Evolutionary conservation across 257 asterid species (phyloP).

Genomic region (Rauvolfia tetraphylla): DNA sequence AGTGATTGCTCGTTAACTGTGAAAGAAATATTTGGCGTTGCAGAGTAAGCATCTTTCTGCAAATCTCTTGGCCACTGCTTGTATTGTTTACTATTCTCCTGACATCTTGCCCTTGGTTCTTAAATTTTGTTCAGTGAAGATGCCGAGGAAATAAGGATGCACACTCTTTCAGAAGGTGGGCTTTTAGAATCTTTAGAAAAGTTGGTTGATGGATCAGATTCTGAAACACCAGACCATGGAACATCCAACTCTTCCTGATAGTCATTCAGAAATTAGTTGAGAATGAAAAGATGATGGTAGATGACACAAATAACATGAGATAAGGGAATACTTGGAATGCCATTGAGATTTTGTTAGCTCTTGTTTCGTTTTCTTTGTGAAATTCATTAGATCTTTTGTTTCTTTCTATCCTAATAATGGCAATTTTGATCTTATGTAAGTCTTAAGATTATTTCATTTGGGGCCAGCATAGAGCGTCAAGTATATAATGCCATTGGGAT

Average conservation of each 20-base stretch:
- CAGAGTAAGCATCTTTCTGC: constrained; percentile 66
- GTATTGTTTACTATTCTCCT: constrained; percentile 9
- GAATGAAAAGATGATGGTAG: not conserved
- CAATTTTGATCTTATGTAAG: no score
- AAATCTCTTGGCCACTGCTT: not conserved
- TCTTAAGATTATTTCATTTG: no score
- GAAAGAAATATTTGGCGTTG: constrained; percentile 84
- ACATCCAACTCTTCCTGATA: constrained; percentile 21
- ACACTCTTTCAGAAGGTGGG: constrained; percentile 72
- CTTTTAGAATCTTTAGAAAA: constrained; percentile 72
- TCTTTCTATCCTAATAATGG: no score
- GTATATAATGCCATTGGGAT: no score
- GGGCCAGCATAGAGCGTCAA: no score
- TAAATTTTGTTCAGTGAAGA: constrained; percentile 61
- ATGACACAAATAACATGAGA: not conserved
- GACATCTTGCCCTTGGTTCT: not conserved
- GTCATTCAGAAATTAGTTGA: not conserved
- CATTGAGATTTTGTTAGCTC: not conserved
- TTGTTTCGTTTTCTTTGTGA: not conserved
- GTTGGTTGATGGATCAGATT: constrained; percentile 66
- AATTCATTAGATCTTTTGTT: no score
- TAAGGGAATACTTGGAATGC: not conserved
- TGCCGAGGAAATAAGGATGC: constrained; percentile 85
- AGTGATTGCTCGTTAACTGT: constrained; percentile 73
- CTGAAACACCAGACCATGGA: constrained; percentile 33